Evolutionary conservation across 768 basidiomycete genomes (phyloP).

Genomic region (Psilocybe cyanescens): DNA sequence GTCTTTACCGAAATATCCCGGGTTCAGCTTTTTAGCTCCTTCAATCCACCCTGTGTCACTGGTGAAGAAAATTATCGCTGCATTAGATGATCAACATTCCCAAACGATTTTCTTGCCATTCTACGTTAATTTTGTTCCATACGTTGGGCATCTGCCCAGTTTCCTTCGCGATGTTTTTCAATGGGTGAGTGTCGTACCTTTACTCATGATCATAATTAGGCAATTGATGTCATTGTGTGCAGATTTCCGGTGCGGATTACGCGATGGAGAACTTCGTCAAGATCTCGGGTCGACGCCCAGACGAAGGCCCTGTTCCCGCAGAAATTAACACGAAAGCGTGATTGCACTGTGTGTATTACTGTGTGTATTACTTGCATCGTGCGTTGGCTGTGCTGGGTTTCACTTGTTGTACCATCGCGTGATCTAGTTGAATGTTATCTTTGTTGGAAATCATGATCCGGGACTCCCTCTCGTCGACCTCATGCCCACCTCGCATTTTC

Average conservation of each 20-base stretch:
- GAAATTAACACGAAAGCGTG: slow-evolving; percentile 20
- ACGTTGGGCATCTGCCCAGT: slow-evolving; percentile 64
- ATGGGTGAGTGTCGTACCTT: slow-evolving; percentile 53
- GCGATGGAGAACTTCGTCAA: slow-evolving; percentile 74
- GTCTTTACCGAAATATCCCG: slow-evolving; percentile 46
- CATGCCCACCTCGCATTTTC: neutral
- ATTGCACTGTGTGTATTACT: slow-evolving; percentile 6
- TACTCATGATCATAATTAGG: slow-evolving; percentile 3
- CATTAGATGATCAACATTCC: slow-evolving; percentile 81
- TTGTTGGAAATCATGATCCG: neutral
- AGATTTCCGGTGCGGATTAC: slow-evolving; percentile 74
- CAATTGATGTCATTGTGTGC: slow-evolving; percentile 2
- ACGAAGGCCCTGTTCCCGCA: slow-evolving; percentile 44
- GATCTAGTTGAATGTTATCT: slow-evolving; percentile 12
- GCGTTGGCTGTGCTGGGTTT: slow-evolving; percentile 6
- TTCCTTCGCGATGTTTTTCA: slow-evolving; percentile 76
- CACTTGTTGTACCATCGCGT: slow-evolving; percentile 10
- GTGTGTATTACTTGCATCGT: neutral
- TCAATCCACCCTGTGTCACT: slow-evolving; percentile 72
- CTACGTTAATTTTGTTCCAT: slow-evolving; percentile 64
- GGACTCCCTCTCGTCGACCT: neutral
- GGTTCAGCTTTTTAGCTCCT: slow-evolving; percentile 79
- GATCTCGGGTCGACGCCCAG: slow-evolving; percentile 57
- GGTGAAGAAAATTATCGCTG: slow-evolving; percentile 81
- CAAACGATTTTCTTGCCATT: slow-evolving; percentile 74